Evolutionary conservation across 148 eudicot genomes (phyloP), one percentile per base, ranked within the genome.

Genomic region (Heliosperma pusillum): DNA sequence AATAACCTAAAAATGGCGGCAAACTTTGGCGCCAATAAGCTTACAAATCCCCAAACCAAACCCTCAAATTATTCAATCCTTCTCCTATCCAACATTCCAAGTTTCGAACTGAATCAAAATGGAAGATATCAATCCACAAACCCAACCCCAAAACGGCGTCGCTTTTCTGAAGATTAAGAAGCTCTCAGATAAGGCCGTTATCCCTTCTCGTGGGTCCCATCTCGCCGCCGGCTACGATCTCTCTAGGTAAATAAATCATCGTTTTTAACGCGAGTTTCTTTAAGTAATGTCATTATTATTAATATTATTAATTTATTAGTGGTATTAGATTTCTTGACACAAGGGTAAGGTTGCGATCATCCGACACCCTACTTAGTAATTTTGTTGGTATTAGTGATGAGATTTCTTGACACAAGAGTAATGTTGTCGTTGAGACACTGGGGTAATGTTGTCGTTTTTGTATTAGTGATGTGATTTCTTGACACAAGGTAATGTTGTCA

Each of bases 161-260:
- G 76, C 79, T 45, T 70, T 84, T 66, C 79, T 89, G 45, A 81
- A 80, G 67, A 90, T 91, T 12, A 91, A 91, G 74, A 94, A 88
- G 77, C 85, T 94, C 24, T 94, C 98, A 0, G 95, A 89, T 19
- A 91, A 86, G 15, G 98, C 98, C 15, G 77, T 86, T 64, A 47
- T 89, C 55, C 97, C 98, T 1, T 75, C 89, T 0, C 78, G 97
- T 36, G 95, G 76, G 11, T 91, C 97, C n/a, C 80, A 83, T 58
- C 80, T 87, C 27, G 79, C 95, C 16, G 97, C 97, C 19, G 98
- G 98, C 26, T 91, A 88, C 55, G 98, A 93, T 82, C 93, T 93
- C 40, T 92, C 91, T 59, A 91, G 97, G 97, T 86, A 45, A 36
- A 29, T 26, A 7, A 7, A 40, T 13, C 6, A 5, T 21, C 20